Percentiles rank a stretch among this genome's conserved stretches.
phyloP scores from a whole-genome alignment of 306 rosid genomes.

The Pachyrhizus erosus region DNA sequence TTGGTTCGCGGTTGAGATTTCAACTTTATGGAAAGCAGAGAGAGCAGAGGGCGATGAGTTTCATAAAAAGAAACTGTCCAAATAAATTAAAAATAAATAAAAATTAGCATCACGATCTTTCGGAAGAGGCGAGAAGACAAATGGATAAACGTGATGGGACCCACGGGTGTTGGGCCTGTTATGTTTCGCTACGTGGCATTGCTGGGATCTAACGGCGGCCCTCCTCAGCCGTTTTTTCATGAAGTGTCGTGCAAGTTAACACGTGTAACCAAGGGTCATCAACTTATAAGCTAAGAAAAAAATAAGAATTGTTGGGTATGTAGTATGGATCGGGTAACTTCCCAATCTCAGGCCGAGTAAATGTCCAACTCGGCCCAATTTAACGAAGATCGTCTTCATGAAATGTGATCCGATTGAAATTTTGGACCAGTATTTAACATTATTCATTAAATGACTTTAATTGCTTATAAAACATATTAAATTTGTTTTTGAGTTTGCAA shows the following conservation, averaged over 20 bases:
- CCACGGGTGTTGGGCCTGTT: constrained; percentile 42
- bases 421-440: not conserved
- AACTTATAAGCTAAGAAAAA: not conserved
- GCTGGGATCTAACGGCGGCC: constrained; percentile 35
- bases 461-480: not conserved
- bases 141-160: constrained; percentile 66
- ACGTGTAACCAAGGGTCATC: constrained; percentile 41
- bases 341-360: too few relatives aligned
- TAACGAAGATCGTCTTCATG: not conserved
- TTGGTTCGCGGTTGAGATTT: constrained; percentile 81
- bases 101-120: constrained; percentile 50
- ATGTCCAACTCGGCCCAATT: too few relatives aligned
- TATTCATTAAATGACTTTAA: not conserved
- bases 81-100: not conserved
- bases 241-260: constrained; percentile 46
- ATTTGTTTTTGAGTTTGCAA: too few relatives aligned
- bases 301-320: not conserved
- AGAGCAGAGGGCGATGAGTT: constrained; percentile 48
- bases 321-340: too few relatives aligned
- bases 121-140: constrained; percentile 66
- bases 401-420: not conserved
- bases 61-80: constrained; percentile 36
- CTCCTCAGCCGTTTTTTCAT: constrained; percentile 42
- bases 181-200: constrained; percentile 48
- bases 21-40: constrained; percentile 55